Evolutionary conservation across 495 filamentous ascomycete genomes (phyloP).

Genomic region (Baudoinia panamericana): DNA sequence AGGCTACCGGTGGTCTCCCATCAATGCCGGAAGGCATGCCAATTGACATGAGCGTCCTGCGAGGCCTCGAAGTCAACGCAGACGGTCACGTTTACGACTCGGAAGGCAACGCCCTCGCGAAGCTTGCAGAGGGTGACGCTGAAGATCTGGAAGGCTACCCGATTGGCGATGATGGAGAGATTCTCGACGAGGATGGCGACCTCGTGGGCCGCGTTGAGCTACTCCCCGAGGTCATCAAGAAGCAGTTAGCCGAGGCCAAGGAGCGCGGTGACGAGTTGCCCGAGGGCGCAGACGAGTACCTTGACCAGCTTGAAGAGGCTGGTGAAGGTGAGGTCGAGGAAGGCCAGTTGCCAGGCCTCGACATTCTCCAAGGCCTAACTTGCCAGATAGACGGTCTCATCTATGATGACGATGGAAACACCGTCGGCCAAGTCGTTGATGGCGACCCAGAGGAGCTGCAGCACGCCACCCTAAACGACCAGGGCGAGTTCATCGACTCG

Average conservation of each 20-base stretch:
- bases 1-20: conserved; percentile 30
- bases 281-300: conserved; percentile 21
- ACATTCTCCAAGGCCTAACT: conserved; percentile 29
- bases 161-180: conserved; percentile 49
- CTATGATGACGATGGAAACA: conserved; percentile 33
- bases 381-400: conserved; percentile 28
- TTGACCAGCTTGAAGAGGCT: conserved; percentile 7
- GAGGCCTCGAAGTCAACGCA: conserved; percentile 43
- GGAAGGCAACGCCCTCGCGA: conserved; percentile 44
- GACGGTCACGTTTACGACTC: conserved; percentile 43
- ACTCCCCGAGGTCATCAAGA: conserved; percentile 32
- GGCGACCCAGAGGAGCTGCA: conserved; percentile 29
- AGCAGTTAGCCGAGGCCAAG: conserved; percentile 26
- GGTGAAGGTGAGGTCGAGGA: conserved; percentile 12
- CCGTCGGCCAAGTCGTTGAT: conserved; percentile 29
- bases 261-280: conserved; percentile 22
- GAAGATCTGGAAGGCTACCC: conserved; percentile 47
- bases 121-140: conserved; percentile 46
- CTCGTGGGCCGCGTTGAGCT: conserved; percentile 45
- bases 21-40: conserved; percentile 25
- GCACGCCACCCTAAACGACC: conserved; percentile 30
- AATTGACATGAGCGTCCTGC: conserved; percentile 39
- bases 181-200: conserved; percentile 52
- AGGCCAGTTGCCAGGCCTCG: conserved; percentile 26
- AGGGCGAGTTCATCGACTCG: conserved; percentile 34